A percentile compares a stretch with the other conserved stretches of the same genome.
Conservation (phyloP, 2,329 filamentous ascomycete species). For the Talaromyces sp. region DNA sequence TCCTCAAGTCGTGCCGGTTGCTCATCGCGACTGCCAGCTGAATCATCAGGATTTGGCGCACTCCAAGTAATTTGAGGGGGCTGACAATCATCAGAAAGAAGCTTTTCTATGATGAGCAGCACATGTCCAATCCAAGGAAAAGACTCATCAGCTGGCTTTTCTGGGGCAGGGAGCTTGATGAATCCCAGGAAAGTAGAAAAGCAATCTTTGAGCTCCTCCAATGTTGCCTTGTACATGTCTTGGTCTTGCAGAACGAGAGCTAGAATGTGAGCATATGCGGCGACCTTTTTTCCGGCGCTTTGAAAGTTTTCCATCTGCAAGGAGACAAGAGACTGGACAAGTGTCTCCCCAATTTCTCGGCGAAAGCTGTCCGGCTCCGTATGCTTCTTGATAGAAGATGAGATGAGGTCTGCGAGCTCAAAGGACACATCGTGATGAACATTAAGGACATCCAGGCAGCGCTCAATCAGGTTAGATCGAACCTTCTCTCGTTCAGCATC, state of each 20-base stretch:
- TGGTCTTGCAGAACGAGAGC: slow-evolving; percentile 83
- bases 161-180: slow-evolving; percentile 64
- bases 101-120: slow-evolving; percentile 82
- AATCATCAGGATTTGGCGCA: slow-evolving; percentile 51
- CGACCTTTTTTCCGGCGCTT: slow-evolving; percentile 68
- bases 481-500: slow-evolving; percentile 74
- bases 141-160: slow-evolving; percentile 72
- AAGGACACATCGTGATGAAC: slow-evolving; percentile 86
- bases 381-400: slow-evolving; percentile 67
- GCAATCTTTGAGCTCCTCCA: slow-evolving; percentile 74
- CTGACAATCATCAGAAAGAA: slow-evolving; percentile 86
- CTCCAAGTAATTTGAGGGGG: slow-evolving; percentile 75
- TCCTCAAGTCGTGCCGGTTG: slow-evolving; percentile 63
- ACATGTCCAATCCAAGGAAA: slow-evolving; percentile 92
- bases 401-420: slow-evolving; percentile 85
- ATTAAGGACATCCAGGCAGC: slow-evolving; percentile 86
- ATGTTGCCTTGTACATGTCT: slow-evolving; percentile 75
- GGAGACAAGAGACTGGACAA: slow-evolving; percentile 80
- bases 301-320: slow-evolving; percentile 61
- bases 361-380: slow-evolving; percentile 61
- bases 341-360: slow-evolving; percentile 76
- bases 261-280: slow-evolving; percentile 88
- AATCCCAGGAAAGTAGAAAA: slow-evolving; percentile 77
- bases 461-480: slow-evolving; percentile 78
- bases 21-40: slow-evolving; percentile 46